Conservation (phyloP, 306 rosid genomes). For the Prunus kanzakura region DNA sequence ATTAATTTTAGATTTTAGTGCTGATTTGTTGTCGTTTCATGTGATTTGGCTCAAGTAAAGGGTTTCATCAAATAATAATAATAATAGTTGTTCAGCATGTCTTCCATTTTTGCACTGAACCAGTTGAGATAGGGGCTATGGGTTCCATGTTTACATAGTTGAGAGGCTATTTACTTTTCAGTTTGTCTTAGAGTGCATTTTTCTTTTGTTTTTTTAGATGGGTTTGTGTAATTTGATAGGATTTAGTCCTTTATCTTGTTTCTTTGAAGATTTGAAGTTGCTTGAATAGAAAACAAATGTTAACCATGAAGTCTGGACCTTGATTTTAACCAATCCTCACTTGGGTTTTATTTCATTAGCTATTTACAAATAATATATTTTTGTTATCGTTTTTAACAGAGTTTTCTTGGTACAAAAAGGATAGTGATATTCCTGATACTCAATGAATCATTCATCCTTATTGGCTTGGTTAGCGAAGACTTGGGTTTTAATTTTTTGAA, state of each 20-base stretch:
- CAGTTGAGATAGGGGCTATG: background rate
- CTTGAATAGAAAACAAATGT: background rate
- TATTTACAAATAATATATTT: background rate
- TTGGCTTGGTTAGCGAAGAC: background rate
- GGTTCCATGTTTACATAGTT: background rate
- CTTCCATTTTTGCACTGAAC: background rate
- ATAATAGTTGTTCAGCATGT: background rate
- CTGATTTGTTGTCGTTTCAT: background rate
- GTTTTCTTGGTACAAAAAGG: background rate
- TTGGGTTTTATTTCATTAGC: background rate
- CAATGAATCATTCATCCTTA: background rate
- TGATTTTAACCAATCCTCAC: background rate
- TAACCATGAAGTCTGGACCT: background rate
- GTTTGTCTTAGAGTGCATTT: no score
- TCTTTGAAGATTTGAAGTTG: background rate
- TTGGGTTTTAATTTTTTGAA: background rate
- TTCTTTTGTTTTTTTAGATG: no score
- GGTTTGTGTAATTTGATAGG: no score
- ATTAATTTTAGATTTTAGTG: background rate
- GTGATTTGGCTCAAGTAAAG: background rate
- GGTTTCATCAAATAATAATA: background rate
- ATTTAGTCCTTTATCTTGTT: background rate
- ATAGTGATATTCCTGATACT: background rate
- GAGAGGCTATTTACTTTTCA: background rate
- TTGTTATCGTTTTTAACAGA: background rate